Conservation (phyloP, 2,329 filamentous ascomycete genomes). For the Lachnellula arida region DNA sequence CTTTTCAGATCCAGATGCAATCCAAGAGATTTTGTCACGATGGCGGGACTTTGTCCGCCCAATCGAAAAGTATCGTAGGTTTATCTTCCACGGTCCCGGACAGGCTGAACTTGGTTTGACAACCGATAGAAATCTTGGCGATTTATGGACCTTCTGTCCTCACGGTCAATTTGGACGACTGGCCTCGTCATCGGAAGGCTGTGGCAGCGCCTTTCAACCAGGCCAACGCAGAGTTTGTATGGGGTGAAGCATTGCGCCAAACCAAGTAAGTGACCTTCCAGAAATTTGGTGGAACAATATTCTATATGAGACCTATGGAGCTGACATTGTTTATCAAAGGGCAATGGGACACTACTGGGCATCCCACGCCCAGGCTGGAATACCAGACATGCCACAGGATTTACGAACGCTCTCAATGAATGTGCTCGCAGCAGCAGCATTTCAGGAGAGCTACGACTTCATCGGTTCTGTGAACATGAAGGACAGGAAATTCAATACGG, state of each 20-base stretch:
- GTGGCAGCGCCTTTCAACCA: background rate
- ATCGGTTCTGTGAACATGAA: background rate
- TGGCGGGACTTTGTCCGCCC: background rate
- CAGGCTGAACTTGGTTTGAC: background rate
- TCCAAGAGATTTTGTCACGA: background rate
- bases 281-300: background rate
- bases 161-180: background rate
- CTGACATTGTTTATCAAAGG: background rate
- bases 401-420: slow-evolving; percentile 46
- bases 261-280: background rate
- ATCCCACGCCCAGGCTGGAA: background rate
- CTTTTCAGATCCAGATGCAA: background rate
- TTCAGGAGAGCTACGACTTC: slow-evolving; percentile 28
- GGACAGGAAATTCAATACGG: background rate
- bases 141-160: background rate
- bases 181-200: background rate
- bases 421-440: slow-evolving; percentile 47
- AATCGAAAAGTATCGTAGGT: background rate
- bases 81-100: background rate
- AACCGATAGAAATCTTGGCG: background rate
- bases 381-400: slow-evolving; percentile 28
- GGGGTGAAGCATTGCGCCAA: background rate
- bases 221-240: background rate
- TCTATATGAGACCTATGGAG: background rate
- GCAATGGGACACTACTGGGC: background rate